Evolutionary conservation across 78 protist species (phyloP), one percentile per base, ranked within the genome.

Genomic region (Dictyostelium capitatum): DNA sequence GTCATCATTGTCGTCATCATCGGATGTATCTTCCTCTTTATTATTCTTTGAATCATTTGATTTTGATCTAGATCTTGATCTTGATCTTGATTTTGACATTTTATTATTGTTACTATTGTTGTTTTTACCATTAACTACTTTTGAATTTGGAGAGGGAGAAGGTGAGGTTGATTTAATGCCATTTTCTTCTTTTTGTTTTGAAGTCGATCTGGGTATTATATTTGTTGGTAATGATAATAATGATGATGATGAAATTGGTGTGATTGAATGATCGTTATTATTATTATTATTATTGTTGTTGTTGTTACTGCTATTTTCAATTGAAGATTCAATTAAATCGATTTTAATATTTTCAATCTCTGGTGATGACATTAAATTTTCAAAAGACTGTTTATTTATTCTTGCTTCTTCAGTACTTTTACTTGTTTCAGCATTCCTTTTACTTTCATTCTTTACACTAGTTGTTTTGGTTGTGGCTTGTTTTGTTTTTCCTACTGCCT

Each of bases 121-220:
- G 32, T 47, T 73, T 73, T 73, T 28, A 37, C 50, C 54, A 32
- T 70, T 37, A 1, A 37, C 43, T 37, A 37, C 2, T 37, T 37
- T 37, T 37, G 43, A 37, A 37, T 37, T 37, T 37, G 43, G 43
- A 1, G 43, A 37, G 2, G 43, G 43, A 1, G 43, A 37, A 37
- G n/a, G 69, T 59, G 69, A 59, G 2, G 69, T 23, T 59, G 10
- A 10, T 59, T 19, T 59, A 8, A 1, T 1, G 8, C 9, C 69
- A 7, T 23, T 59, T 23, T 11, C 19, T 8, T 17, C 23, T 17
- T 0, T 7, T 8, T 10, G 14, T 23, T n/a, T n/a, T 73, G 57
- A 73, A 43, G 54, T 43, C n/a, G 79, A 73, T 9, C 79, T 37
- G 14, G 79, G 47, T 73, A 51, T 73, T 1, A 54, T 43, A n/a